Percentiles rank a stretch among this genome's conserved stretches.
phyloP scores from a whole-genome alignment of 1,139 yeast genomes.

The Debaryomyces nepalensis region DNA sequence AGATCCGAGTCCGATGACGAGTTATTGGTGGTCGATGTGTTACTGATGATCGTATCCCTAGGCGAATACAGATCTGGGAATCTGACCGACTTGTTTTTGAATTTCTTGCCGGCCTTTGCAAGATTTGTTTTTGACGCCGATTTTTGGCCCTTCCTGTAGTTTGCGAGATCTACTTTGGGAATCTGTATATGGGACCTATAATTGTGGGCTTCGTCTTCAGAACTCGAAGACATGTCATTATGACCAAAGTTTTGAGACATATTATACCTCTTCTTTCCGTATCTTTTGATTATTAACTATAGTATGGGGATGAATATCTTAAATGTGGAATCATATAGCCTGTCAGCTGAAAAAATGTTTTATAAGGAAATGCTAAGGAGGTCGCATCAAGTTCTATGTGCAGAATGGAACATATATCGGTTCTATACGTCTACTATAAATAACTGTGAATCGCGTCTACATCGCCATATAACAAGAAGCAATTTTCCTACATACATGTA shows the following conservation, averaged over 20 bases:
- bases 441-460: constrained; percentile 2
- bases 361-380: constrained; percentile 9
- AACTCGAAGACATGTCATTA: constrained; percentile 17
- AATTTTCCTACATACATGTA: background rate
- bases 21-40: constrained; percentile 31
- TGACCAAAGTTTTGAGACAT: constrained; percentile 6
- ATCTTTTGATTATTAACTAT: background rate
- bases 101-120: constrained; percentile 41
- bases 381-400: constrained; percentile 3
- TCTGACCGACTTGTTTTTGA: constrained; percentile 29
- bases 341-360: constrained; percentile 2
- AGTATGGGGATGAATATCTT: background rate
- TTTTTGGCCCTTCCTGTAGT: constrained; percentile 29
- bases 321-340: background rate
- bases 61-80: constrained; percentile 37
- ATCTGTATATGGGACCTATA: constrained; percentile 31
- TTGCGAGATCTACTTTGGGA: constrained; percentile 32
- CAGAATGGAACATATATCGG: background rate
- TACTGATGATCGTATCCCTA: constrained; percentile 31
- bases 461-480: background rate
- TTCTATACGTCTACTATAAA: constrained; percentile 1
- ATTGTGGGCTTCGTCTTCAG: constrained; percentile 30
- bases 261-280: background rate
- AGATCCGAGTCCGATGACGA: constrained; percentile 23
- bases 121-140: constrained; percentile 28